Evolutionary conservation across 768 basidiomycete genomes (phyloP), one percentile per base, ranked within the genome.

Genomic region (Ephemerocybe angulata): DNA sequence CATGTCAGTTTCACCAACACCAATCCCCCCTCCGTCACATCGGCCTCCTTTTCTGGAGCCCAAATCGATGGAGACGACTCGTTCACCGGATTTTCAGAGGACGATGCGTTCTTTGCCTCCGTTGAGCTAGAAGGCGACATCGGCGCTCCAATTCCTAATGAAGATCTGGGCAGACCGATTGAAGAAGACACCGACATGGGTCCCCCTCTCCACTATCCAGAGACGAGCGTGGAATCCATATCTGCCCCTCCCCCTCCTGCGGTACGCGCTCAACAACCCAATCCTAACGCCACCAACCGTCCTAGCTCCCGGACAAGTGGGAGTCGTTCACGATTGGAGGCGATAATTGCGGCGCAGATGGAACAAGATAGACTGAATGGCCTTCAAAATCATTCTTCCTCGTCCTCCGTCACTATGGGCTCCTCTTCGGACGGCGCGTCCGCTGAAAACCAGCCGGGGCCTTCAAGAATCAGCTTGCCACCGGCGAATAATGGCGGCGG

Each of bases 41-140:
- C 51, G 21, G 31, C 44, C 15, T 43, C 52, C 21, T 29, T n/a
- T n/a, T n/a, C 61, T 1, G 60, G 60, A 51, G 24, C 41, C 13
- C 63, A 64, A 24, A 43, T 33, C 28, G 58, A 58, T 4, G 25
- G 33, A 28, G 68, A 73, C 33, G 76, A 76, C 3, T 77, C 76
- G 0, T 84, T 79, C 58, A 72, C 73, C 11, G 78, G 83, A 58
- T 72, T 74, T 53, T 86, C 85, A 1, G 85, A 90, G 37, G 88
- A 89, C 51, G 87, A 84, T 51, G 83, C 76, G 1, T 79, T 88
- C 60, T 71, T 85, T 31, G 85, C 86, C 19, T 67, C 74, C 10
- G 74, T 84, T 22, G 83, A 84, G 55, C 65, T 83, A 12, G 76
- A 73, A 1, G 38, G 38, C n/a, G 78, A 78, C 19, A 59, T 78